Conservation (phyloP, 148 eudicot species). For the Pharnaceum exiguum region DNA sequence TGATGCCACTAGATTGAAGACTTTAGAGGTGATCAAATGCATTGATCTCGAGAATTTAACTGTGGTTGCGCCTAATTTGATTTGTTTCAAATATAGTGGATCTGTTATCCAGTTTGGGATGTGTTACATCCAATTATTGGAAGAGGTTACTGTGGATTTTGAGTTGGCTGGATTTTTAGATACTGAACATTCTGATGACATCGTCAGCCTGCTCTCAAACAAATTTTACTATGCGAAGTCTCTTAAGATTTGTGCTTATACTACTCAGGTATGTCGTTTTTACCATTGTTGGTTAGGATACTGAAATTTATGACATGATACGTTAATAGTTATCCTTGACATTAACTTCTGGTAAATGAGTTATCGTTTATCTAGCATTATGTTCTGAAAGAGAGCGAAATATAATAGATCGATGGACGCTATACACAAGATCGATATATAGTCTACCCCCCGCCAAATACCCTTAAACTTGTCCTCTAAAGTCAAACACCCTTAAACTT, state of each 20-base stretch:
- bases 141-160: conserved; percentile 26
- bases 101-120: background rate
- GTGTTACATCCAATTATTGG: background rate
- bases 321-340: too few species aligned
- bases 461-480: too few species aligned
- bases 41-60: conserved; percentile 5
- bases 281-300: background rate
- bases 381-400: too few species aligned
- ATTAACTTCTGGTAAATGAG: too few species aligned
- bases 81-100: conserved; percentile 26
- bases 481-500: too few species aligned
- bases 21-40: conserved; percentile 25
- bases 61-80: conserved; percentile 12
- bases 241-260: conserved; percentile 30
- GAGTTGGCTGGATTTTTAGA: background rate
- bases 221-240: conserved; percentile 4
- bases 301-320: background rate
- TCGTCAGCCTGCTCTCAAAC: background rate
- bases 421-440: too few species aligned
- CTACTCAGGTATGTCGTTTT: conserved; percentile 37
- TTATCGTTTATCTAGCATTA: too few species aligned
- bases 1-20: conserved; percentile 14
- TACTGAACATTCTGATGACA: conserved; percentile 11
- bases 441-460: too few species aligned
- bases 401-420: too few species aligned